These are phyloP conservation scores for Mycosphaerella sp. DNA, from an alignment of 2,329 filamentous ascomycete genomes.

Conservation along the genomic window DNA sequence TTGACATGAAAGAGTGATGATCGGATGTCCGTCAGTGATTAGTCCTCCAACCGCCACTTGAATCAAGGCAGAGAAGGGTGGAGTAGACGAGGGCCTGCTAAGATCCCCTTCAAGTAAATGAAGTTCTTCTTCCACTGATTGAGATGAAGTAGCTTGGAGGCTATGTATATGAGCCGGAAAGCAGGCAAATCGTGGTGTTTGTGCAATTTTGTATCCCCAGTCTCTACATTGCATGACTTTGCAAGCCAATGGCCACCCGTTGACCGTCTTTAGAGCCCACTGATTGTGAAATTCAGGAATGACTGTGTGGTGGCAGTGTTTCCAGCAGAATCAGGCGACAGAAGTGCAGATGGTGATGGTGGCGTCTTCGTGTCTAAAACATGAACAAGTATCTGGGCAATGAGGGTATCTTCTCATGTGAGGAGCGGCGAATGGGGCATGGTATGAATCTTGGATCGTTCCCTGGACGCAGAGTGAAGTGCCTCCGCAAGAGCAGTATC, in stretches of 20 bases:
- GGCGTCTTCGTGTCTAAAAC: background rate
- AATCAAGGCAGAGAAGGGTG: constrained; percentile 43
- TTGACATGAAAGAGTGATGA: constrained; percentile 6
- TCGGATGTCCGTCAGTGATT: constrained; percentile 46
- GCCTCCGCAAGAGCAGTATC: background rate
- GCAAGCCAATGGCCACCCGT: background rate
- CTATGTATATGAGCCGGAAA: constrained; percentile 42
- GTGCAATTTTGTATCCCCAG: constrained; percentile 32
- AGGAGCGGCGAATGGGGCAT: background rate
- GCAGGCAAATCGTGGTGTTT: constrained; percentile 47
- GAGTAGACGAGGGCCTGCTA: constrained; percentile 51
- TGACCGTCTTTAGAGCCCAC: background rate
- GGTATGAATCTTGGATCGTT: background rate
- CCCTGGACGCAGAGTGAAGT: constrained; percentile 1
- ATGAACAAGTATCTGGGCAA: background rate
- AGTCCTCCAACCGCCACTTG: constrained; percentile 41
- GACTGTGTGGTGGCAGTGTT: background rate
- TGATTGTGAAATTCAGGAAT: background rate
- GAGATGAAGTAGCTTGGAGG: constrained; percentile 45
- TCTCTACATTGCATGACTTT: no score
- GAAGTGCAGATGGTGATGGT: background rate
- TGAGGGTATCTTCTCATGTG: background rate
- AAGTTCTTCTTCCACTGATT: constrained; percentile 46
- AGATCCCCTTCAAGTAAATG: constrained; percentile 34
- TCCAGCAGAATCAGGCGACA: no score